These are phyloP conservation scores for Xylaria telfairii DNA, from an alignment of 495 filamentous ascomycete species.

Conservation along the genomic window DNA sequence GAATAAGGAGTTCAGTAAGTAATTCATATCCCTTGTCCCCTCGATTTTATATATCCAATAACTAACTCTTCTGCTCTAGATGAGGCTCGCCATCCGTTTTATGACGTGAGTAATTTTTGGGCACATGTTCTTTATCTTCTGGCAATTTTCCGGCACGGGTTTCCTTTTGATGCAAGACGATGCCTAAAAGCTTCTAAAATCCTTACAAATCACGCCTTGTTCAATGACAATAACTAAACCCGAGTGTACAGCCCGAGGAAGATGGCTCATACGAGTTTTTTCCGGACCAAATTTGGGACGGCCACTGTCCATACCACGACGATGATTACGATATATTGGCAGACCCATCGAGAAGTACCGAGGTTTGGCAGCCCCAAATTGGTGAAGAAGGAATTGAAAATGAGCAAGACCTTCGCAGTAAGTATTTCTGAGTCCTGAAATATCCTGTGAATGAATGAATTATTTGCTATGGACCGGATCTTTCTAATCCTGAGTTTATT, in stretches of 20 bases:
- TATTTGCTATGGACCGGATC: too few species aligned
- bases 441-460: too few species aligned
- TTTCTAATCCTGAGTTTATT: too few species aligned
- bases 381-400: slow-evolving; percentile 23
- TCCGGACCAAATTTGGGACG: background rate
- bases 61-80: background rate
- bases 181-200: too few species aligned
- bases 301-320: slow-evolving; percentile 14
- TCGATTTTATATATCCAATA: background rate
- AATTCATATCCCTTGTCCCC: background rate
- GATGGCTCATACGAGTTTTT: slow-evolving; percentile 11
- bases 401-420: slow-evolving; percentile 14
- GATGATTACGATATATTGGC: slow-evolving; percentile 2
- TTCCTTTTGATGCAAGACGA: too few species aligned
- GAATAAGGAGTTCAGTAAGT: slow-evolving; percentile 19
- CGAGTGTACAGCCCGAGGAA: too few species aligned
- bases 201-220: too few species aligned
- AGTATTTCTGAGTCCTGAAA: too few species aligned
- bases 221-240: too few species aligned
- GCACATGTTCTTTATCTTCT: too few species aligned
- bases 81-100: slow-evolving; percentile 5
- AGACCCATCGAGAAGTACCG: slow-evolving; percentile 13
- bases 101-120: too few species aligned
- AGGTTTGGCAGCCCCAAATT: slow-evolving; percentile 21
- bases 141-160: too few species aligned